Conservation (phyloP, 768 basidiomycete species). For the Rhizopogon sp. region DNA sequence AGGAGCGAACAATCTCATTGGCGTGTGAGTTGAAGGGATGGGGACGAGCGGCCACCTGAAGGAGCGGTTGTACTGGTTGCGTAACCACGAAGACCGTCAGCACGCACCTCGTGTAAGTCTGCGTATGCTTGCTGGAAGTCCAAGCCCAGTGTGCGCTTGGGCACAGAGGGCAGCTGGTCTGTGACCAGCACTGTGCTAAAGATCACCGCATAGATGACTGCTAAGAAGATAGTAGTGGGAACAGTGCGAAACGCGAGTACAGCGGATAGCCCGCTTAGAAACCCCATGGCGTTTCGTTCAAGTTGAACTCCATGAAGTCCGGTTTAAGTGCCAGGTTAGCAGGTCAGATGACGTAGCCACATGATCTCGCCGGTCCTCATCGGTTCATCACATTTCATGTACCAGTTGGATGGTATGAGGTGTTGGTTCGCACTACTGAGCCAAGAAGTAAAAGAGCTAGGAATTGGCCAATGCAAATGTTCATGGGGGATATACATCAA, state of each 20-base stretch:
- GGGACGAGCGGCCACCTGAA: slow-evolving; percentile 59
- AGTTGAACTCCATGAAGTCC: not conserved
- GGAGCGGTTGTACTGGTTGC: not conserved
- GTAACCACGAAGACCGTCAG: not conserved
- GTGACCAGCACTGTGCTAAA: slow-evolving; percentile 43
- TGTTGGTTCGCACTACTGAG: too few relatives aligned
- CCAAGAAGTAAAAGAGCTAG: too few relatives aligned
- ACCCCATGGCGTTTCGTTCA: slow-evolving; percentile 14
- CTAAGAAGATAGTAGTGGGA: slow-evolving; percentile 42
- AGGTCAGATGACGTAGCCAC: too few relatives aligned
- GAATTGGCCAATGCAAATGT: too few relatives aligned
- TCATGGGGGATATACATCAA: not conserved
- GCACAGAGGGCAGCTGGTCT: slow-evolving; percentile 42
- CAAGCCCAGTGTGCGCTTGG: slow-evolving; percentile 38
- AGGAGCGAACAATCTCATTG: slow-evolving; percentile 62
- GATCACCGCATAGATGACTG: slow-evolving; percentile 43
- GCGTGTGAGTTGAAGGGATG: slow-evolving; percentile 77
- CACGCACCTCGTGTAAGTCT: slow-evolving; percentile 50
- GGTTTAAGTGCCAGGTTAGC: too few relatives aligned
- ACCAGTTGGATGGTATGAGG: too few relatives aligned
- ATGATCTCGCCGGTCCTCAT: too few relatives aligned
- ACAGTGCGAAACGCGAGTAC: slow-evolving; percentile 33
- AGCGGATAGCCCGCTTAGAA: slow-evolving; percentile 17
- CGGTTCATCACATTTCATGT: too few relatives aligned
- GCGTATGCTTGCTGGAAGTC: slow-evolving; percentile 50